Evolutionary conservation across 805 yeast genomes (phyloP), one percentile per base, ranked within the genome.

Genomic region (Grigorovia jiainica): DNA sequence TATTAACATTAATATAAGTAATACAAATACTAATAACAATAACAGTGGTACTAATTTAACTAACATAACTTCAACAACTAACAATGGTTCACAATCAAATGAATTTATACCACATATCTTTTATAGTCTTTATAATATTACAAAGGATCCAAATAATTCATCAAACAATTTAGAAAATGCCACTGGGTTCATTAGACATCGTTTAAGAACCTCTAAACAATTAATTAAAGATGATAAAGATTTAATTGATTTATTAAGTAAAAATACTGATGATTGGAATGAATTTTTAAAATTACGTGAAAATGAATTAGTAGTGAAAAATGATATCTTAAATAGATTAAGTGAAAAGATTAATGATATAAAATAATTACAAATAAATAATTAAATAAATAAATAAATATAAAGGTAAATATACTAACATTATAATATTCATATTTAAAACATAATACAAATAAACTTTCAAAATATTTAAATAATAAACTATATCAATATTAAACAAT

Each of bases 91-190:
- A 8, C 29, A 6, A 2, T 27, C 29, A 4, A 19, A 24, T 6
- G 65, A 60, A 40, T 60, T 60, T 42, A 55, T 60, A 31, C 63
- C 65, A 16, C 61, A 57, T 42, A 48, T 60, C 3, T 60, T 54
- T 45, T 58, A 58, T 38, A 51, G 61, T 5, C 31, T 60, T 29
- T 47, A 59, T 34, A 60, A 59, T 41, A 49, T 60, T n/a, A 52
- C 52, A 21, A 60, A 56, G 42, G 59, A 59, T 21, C 61, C 63
- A 15, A 56, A 57, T 38, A 58, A 51, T 40, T 51, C 57, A 20
- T 47, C 55, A 16, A 57, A 58, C 42, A 58, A 58, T 24, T 45
- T 60, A 15, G 64, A 58, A 37, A 47, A 55, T 1, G 48, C 60
- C 11, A 57, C 63, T 1, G 58, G 60, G 17, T 53, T 55, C 20